Evolutionary conservation across 108 stramenopile genomes (phyloP).

Genomic region (Nannochloropsis salina): DNA sequence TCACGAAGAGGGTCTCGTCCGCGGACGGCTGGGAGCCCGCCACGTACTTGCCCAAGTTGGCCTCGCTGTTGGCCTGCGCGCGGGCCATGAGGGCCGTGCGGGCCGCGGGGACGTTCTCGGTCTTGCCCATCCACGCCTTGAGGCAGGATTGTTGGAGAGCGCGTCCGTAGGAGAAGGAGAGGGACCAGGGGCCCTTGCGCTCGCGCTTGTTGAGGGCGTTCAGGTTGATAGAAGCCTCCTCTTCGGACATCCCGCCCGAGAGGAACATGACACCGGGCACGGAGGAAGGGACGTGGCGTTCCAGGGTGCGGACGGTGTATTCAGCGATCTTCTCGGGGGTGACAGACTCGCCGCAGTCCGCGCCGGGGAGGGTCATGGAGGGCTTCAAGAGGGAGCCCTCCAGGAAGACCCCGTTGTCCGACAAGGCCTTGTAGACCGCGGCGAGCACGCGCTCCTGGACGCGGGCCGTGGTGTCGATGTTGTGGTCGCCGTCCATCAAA

Average conservation of each 20-base stretch:
- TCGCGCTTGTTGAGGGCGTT: constrained; percentile 68
- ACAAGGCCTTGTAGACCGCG: constrained; percentile 70
- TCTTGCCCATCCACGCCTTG: constrained; percentile 65
- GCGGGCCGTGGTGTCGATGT: constrained; percentile 56
- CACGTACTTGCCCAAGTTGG: constrained; percentile 62
- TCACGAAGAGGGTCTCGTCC: constrained; percentile 58
- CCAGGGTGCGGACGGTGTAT: constrained; percentile 69
- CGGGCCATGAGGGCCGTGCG: constrained; percentile 58
- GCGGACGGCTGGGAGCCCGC: constrained; percentile 59
- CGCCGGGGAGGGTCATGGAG: constrained; percentile 76
- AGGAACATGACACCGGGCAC: constrained; percentile 77
- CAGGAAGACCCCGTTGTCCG: constrained; percentile 78
- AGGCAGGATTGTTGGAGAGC: constrained; percentile 76
- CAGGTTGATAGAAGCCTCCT: constrained; percentile 70
- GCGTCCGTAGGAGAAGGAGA: constrained; percentile 74
- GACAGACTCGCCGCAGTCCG: constrained; percentile 59
- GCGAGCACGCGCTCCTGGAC: constrained; percentile 59
- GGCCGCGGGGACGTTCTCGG: constrained; percentile 58
- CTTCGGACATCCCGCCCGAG: constrained; percentile 76
- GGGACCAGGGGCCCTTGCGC: constrained; percentile 62
- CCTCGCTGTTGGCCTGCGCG: constrained; percentile 60
- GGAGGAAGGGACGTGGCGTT: constrained; percentile 72
- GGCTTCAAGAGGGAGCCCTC: constrained; percentile 80
- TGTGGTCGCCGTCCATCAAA: constrained; percentile 62
- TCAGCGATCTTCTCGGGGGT: constrained; percentile 68